Evolutionary conservation across 2,329 filamentous ascomycete genomes (phyloP).

Genomic region (Nigrospora osmanthi): DNA sequence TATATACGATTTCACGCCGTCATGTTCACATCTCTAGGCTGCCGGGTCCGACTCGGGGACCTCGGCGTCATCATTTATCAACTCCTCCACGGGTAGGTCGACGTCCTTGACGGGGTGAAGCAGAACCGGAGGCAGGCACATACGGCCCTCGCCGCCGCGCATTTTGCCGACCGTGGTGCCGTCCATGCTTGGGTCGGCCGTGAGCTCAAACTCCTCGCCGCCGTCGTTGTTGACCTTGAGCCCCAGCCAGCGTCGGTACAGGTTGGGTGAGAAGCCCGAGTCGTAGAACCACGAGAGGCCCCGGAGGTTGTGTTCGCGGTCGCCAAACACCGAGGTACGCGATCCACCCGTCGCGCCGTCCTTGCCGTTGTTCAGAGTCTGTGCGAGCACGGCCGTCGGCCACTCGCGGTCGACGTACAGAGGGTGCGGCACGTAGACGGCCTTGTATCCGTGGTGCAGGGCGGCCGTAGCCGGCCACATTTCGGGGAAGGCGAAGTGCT

Average conservation of each 20-base stretch:
- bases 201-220: slow-evolving; percentile 67
- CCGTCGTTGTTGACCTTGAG: slow-evolving; percentile 72
- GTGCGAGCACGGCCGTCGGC: slow-evolving; percentile 71
- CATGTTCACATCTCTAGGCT: slow-evolving; percentile 16
- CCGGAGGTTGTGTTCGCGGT: slow-evolving; percentile 80
- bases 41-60: slow-evolving; percentile 43
- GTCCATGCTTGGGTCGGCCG: slow-evolving; percentile 42
- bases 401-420: slow-evolving; percentile 82
- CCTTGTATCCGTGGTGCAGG: slow-evolving; percentile 87
- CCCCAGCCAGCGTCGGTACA: slow-evolving; percentile 84
- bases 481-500: slow-evolving; percentile 88
- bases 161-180: slow-evolving; percentile 42
- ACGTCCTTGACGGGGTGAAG: slow-evolving; percentile 82
- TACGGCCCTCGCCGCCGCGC: slow-evolving; percentile 68
- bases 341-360: slow-evolving; percentile 70
- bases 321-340: slow-evolving; percentile 66
- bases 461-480: slow-evolving; percentile 91
- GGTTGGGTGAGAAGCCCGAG: slow-evolving; percentile 68
- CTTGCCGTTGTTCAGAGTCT: slow-evolving; percentile 70
- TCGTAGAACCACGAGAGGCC: slow-evolving; percentile 92
- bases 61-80: slow-evolving; percentile 36
- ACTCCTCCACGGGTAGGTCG: slow-evolving; percentile 54
- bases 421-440: slow-evolving; percentile 83
- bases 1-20: too few species aligned
- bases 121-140: slow-evolving; percentile 87